These are phyloP conservation scores for Tolypocladium pustulatum DNA, from an alignment of 2,329 filamentous ascomycete genomes.

Conservation along the genomic window DNA sequence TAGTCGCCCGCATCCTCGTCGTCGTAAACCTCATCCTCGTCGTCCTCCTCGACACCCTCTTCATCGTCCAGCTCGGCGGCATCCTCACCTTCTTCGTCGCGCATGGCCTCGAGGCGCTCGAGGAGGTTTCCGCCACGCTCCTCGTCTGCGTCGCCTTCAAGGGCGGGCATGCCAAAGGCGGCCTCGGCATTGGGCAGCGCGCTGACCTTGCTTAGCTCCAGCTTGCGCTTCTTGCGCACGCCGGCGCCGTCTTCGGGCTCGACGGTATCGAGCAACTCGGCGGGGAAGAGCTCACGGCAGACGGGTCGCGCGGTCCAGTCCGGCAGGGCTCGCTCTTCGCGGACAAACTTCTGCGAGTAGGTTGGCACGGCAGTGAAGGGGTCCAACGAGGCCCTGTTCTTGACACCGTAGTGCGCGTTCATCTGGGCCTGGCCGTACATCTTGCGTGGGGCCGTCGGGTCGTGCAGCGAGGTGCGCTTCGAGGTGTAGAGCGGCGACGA, in stretches of 20 bases:
- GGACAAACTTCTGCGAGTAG: constrained; percentile 45
- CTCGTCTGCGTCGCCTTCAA: constrained; percentile 15
- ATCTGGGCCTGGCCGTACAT: constrained; percentile 48
- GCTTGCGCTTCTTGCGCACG: constrained; percentile 29
- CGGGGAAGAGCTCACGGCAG: constrained; percentile 42
- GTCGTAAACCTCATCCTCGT: constrained; percentile 40
- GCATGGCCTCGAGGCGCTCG: constrained; percentile 33
- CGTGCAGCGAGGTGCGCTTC: constrained; percentile 30
- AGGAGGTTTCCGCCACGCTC: constrained; percentile 27
- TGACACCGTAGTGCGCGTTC: constrained; percentile 44
- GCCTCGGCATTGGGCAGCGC: constrained; percentile 40
- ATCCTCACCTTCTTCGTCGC: constrained; percentile 40
- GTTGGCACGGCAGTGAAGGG: constrained; percentile 49
- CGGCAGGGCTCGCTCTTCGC: constrained; percentile 40
- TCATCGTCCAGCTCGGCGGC: constrained; percentile 39
- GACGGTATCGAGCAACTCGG: constrained; percentile 44
- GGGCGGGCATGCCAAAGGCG: constrained; percentile 29
- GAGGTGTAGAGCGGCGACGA: constrained; percentile 46
- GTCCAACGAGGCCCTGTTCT: constrained; percentile 44
- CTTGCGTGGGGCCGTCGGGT: constrained; percentile 28
- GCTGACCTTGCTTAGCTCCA: constrained; percentile 36
- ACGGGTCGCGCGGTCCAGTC: constrained; percentile 41
- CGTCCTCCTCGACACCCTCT: constrained; percentile 33
- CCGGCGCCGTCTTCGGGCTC: constrained; percentile 30
- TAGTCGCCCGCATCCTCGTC: constrained; percentile 52